These are phyloP conservation scores for Croton setiger DNA, from an alignment of 441 rosid genomes.

Conservation along the genomic window DNA sequence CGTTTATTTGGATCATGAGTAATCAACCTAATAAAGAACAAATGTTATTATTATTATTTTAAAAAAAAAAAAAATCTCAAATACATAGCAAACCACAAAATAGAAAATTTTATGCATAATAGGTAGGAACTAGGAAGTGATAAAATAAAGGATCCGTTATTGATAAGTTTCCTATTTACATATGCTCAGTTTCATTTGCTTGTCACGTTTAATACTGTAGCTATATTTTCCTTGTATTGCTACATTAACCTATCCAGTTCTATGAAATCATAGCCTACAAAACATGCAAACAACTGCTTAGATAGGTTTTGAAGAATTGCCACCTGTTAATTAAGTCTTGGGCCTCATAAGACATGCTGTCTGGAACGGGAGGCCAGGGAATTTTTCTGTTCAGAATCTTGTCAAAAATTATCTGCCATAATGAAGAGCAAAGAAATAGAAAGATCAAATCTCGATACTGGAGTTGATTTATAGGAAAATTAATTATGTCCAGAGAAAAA, in stretches of 20 bases:
- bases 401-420: slow-evolving; percentile 67
- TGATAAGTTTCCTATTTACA: too few species aligned
- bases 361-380: slow-evolving; percentile 76
- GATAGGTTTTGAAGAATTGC: slow-evolving; percentile 19
- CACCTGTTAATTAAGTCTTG: slow-evolving; percentile 83
- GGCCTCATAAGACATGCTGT: slow-evolving; percentile 69
- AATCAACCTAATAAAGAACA: slow-evolving; percentile 49
- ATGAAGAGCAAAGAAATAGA: slow-evolving; percentile 19
- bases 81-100: background rate
- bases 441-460: background rate
- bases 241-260: too few species aligned
- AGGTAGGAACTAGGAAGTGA: background rate
- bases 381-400: slow-evolving; percentile 80
- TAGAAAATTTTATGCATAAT: background rate
- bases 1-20: slow-evolving; percentile 64
- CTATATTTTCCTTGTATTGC: too few species aligned
- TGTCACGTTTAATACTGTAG: too few species aligned
- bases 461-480: background rate
- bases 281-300: slow-evolving; percentile 11
- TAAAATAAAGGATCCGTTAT: too few species aligned
- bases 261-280: background rate
- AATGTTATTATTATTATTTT: background rate
- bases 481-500: background rate
- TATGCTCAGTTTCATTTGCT: too few species aligned
- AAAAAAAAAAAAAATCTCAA: background rate